Evolutionary conservation across 768 basidiomycete genomes (phyloP).

Genomic region (Xerocomellus amylosporus): DNA sequence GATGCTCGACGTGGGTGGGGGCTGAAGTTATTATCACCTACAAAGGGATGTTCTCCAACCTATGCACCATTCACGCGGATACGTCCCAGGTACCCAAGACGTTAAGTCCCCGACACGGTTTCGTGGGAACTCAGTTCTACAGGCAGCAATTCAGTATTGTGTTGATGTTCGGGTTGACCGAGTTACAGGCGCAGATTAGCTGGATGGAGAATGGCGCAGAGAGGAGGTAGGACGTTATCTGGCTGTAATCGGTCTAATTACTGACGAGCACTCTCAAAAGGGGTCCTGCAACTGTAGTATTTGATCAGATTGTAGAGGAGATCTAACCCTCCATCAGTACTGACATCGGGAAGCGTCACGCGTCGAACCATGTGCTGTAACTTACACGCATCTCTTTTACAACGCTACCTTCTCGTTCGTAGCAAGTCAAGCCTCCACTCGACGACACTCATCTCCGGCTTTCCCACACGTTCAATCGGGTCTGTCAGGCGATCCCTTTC

Average conservation of each 20-base stretch:
- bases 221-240: conserved; percentile 12
- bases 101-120: conserved; percentile 31
- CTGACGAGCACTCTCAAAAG: conserved; percentile 13
- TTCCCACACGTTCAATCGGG: conserved; percentile 51
- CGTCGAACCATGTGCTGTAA: background rate
- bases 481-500: conserved; percentile 48
- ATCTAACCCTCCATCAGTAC: background rate
- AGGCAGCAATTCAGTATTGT: conserved; percentile 38
- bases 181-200: conserved; percentile 44
- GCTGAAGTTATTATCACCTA: background rate
- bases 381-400: background rate
- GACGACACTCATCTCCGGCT: conserved; percentile 37
- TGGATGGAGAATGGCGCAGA: conserved; percentile 40
- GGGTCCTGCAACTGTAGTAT: conserved; percentile 33
- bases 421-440: conserved; percentile 28
- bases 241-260: background rate
- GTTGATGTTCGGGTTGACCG: conserved; percentile 44
- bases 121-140: conserved; percentile 30
- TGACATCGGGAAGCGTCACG: background rate
- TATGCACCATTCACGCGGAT: conserved; percentile 25
- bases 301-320: conserved; percentile 33
- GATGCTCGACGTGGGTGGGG: too few relatives aligned
- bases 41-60: conserved; percentile 28
- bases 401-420: conserved; percentile 1
- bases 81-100: conserved; percentile 30